These are phyloP conservation scores for Fusarium cyanostomum DNA, from an alignment of 2,329 filamentous ascomycete genomes.

Conservation along the genomic window DNA sequence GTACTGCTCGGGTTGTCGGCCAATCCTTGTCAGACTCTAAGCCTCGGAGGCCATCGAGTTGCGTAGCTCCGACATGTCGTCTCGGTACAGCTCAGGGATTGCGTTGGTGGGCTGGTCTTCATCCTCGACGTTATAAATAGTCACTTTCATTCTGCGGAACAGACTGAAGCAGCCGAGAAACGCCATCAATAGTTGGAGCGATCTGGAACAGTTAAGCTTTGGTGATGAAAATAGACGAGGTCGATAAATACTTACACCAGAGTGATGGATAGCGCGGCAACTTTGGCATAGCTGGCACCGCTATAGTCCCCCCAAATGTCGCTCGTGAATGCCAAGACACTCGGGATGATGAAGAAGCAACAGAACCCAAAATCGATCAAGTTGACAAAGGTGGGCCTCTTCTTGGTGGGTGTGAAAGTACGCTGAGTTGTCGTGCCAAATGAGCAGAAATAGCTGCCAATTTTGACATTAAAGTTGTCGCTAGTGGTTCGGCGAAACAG, in stretches of 20 bases:
- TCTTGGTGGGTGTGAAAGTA: neutral
- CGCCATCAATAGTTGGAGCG: slow-evolving; percentile 23
- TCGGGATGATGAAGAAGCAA: slow-evolving; percentile 30
- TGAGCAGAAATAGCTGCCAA: slow-evolving; percentile 36
- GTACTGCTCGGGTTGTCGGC: neutral
- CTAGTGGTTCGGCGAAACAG: slow-evolving; percentile 13
- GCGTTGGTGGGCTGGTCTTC: slow-evolving; percentile 17
- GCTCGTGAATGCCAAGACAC: slow-evolving; percentile 15
- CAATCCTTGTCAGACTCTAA: neutral
- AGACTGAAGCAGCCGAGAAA: slow-evolving; percentile 29
- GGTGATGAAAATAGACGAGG: neutral
- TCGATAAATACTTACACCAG: slow-evolving; percentile 28
- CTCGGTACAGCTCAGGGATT: slow-evolving; percentile 28
- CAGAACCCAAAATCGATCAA: slow-evolving; percentile 31
- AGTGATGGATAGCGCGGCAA: slow-evolving; percentile 27
- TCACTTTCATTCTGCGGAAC: slow-evolving; percentile 32
- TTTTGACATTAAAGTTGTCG: slow-evolving; percentile 35
- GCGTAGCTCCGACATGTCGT: slow-evolving; percentile 33
- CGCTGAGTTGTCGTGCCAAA: slow-evolving; percentile 13
- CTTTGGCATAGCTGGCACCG: neutral
- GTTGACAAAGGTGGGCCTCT: slow-evolving; percentile 23
- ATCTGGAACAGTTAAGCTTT: slow-evolving; percentile 5
- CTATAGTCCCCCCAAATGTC: neutral
- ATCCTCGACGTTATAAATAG: slow-evolving; percentile 31
- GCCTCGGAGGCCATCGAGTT: slow-evolving; percentile 30